Percentiles rank a stretch among this genome's conserved stretches.
These are phyloP conservation scores for Bryopsis sp. DNA, from an alignment of 139 green algal species.

Conservation along the genomic window DNA sequence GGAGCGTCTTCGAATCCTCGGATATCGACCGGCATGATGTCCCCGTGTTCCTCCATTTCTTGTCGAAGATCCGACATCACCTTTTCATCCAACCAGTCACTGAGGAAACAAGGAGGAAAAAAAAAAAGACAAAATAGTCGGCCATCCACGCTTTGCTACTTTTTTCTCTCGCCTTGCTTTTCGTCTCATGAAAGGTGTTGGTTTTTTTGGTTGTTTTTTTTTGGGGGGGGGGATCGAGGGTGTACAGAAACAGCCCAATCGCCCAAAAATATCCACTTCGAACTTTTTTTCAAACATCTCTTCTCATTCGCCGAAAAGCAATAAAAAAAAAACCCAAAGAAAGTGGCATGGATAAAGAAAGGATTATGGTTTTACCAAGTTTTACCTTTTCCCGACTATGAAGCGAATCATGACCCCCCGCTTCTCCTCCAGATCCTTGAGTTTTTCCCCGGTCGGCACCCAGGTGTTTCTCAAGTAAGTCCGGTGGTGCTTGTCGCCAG, in stretches of 20 bases:
- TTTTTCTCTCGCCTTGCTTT: background rate
- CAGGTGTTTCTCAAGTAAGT: background rate
- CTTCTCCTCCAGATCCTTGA: background rate
- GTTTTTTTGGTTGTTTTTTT: background rate
- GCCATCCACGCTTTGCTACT: background rate
- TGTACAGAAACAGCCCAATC: background rate
- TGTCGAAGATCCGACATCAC: slow-evolving; percentile 17
- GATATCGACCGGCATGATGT: slow-evolving; percentile 42
- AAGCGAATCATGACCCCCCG: background rate
- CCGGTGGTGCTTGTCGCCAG: background rate
- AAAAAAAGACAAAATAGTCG: background rate
- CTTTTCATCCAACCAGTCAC: slow-evolving; percentile 14
- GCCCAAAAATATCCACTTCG: background rate
- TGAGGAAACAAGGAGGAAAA: background rate
- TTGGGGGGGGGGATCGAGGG: background rate
- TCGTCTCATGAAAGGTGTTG: background rate
- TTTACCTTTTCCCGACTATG: slow-evolving; percentile 11
- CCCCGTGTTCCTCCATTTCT: slow-evolving; percentile 31
- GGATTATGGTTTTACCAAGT: background rate
- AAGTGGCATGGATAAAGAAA: no score
- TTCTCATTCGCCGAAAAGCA: background rate
- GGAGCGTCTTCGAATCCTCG: slow-evolving; percentile 46
- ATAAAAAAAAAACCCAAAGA: background rate
- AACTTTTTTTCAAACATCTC: background rate
- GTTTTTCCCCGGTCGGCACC: background rate